Base-by-base conservation (phyloP, 306 rosid genomes). In the Pyrus betulifolia region DNA sequence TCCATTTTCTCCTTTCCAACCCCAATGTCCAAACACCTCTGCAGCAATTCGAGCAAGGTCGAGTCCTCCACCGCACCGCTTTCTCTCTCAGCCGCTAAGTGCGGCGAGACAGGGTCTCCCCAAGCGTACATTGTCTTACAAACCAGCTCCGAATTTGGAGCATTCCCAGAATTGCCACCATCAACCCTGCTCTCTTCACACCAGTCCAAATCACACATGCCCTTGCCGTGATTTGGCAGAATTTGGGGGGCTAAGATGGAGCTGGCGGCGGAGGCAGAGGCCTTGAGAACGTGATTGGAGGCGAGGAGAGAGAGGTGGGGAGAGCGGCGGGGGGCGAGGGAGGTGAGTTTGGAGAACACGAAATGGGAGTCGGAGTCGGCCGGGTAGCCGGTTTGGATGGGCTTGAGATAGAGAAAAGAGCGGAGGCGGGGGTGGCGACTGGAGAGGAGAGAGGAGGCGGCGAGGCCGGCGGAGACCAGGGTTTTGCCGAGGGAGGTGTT, bases 401-500 rank as follows among this genome's bases (percentile, higher is more conserved):
- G 98, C 83, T 95, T 95, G 74, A 95, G 82, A 88, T 88, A 95
- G 78, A 88, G 93, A 82, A 92, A 88, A 21, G 82, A 74, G 67
- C 17, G 74, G 70, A 8, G 83, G 33, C n/a, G 82, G 21, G 51
- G 49, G 8, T 23, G 14, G 51, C 15, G 51, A 13, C 13, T 45
- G 46, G 86, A 81, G 61, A 88, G 88, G 54, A 92, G 84, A 22
- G 69, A 85, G 11, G 93, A 84, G 66, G 93, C 85, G 19, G 96
- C 97, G 72, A 95, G 69, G 78, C 98, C 98, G 28, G 97, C 60
- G 80, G 98, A 95, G 77, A 95, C 92, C 33, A 95, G 93, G 87
- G 98, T 89, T 88, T 95, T 95, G 35, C 98, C 98, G 28, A 95
- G 88, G 52, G 87, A 88, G 75, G 98, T 95, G 81, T 92, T 95